phyloP scores from a whole-genome alignment of 1,139 yeast genomes.

The Kodamaea sp. region DNA sequence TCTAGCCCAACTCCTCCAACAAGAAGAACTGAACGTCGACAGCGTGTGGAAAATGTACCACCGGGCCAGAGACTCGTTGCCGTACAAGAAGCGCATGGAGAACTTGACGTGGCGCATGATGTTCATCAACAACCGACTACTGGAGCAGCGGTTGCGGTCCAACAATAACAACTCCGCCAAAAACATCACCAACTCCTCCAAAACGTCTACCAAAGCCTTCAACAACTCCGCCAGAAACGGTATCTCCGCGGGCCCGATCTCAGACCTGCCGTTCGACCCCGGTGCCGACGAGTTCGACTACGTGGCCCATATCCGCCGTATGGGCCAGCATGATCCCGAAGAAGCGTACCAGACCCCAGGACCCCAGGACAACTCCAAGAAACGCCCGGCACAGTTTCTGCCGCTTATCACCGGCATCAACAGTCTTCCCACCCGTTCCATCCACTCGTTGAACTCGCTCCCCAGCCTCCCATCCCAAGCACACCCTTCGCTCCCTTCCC shows the following conservation, averaged over 20 bases:
- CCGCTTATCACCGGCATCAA: slow-evolving; percentile 22
- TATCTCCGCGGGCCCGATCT: no score
- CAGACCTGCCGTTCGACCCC: slow-evolving; percentile 28
- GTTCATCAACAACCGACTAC: slow-evolving; percentile 51
- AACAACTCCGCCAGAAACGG: no score
- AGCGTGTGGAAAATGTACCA: slow-evolving; percentile 81
- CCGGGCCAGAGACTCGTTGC: slow-evolving; percentile 74
- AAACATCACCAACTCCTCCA: no score
- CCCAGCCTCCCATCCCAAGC: not conserved
- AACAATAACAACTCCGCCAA: no score
- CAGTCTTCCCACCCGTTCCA: slow-evolving; percentile 5
- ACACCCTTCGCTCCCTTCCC: not conserved
- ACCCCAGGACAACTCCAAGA: slow-evolving; percentile 17
- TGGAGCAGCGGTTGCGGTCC: no score
- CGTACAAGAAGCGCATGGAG: slow-evolving; percentile 74
- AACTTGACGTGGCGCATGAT: slow-evolving; percentile 87
- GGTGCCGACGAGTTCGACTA: slow-evolving; percentile 62
- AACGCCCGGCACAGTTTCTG: slow-evolving; percentile 39
- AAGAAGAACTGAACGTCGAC: slow-evolving; percentile 49
- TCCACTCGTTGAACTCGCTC: not conserved
- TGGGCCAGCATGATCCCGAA: slow-evolving; percentile 37
- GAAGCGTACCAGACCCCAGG: slow-evolving; percentile 8
- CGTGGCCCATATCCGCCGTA: slow-evolving; percentile 63
- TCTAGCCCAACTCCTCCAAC: slow-evolving; percentile 10
- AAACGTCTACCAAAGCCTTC: no score